Conservation (phyloP, 2,329 filamentous ascomycete genomes). For the Phaeosphaeriaceae sp. region DNA sequence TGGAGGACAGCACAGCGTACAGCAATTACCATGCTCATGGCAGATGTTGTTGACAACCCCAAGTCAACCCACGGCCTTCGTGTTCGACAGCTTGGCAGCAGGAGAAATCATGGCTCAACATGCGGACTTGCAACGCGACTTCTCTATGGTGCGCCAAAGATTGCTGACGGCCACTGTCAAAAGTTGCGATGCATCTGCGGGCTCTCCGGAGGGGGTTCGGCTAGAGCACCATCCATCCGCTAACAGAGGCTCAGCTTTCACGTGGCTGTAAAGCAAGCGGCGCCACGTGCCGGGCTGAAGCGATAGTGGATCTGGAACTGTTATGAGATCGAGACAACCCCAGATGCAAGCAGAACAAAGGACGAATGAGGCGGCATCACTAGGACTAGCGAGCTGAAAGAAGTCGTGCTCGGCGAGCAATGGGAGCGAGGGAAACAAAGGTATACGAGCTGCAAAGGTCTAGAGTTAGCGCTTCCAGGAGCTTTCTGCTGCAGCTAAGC, state of each 20-base stretch:
- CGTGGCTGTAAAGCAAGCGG: slow-evolving; percentile 1
- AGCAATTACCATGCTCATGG: neutral
- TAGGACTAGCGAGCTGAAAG: no score
- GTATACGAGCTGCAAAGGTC: no score
- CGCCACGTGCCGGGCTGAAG: neutral
- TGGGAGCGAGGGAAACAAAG: no score
- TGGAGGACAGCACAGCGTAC: neutral
- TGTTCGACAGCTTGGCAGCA: no score
- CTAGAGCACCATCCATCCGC: neutral
- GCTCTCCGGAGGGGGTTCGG: slow-evolving; percentile 1
- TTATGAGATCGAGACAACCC: slow-evolving; percentile 3
- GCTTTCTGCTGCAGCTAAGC: no score
- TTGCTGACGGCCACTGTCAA: neutral
- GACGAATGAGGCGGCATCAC: no score
- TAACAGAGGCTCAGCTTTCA: slow-evolving; percentile 2
- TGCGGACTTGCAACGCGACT: neutral
- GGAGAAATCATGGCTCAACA: neutral
- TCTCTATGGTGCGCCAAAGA: neutral
- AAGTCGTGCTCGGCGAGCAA: no score
- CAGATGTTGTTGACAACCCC: neutral
- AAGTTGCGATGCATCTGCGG: slow-evolving; percentile 3
- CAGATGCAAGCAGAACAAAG: slow-evolving; percentile 1
- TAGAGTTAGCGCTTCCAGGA: no score
- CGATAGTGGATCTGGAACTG: slow-evolving; percentile 1
- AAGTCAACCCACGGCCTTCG: no score